These are phyloP conservation scores for Marasmius sp. DNA, from an alignment of 1,284 basidiomycete species.

Conservation along the genomic window DNA sequence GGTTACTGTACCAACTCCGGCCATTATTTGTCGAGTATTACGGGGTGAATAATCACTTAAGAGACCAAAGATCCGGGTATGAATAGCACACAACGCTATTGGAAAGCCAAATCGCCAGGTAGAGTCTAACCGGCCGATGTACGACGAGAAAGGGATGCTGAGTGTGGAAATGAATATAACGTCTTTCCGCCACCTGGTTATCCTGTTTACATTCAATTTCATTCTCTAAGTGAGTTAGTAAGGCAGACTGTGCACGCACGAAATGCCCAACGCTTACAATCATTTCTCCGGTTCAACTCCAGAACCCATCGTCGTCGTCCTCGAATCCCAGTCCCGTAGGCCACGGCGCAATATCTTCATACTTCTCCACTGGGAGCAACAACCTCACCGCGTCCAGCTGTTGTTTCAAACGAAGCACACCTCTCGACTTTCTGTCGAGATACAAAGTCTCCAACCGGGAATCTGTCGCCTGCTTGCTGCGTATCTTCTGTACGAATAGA, in stretches of 20 bases:
- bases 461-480: slow-evolving; percentile 20
- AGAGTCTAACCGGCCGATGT: no score
- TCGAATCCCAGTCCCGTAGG: slow-evolving; percentile 35
- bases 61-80: no score
- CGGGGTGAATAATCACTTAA: no score
- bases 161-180: no score
- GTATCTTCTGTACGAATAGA: slow-evolving; percentile 29
- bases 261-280: background rate
- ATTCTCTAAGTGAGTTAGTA: background rate
- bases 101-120: no score
- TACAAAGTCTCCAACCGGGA: slow-evolving; percentile 26
- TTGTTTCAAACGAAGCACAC: slow-evolving; percentile 29
- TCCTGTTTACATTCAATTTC: no score
- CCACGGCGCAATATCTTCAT: slow-evolving; percentile 33
- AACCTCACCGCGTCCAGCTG: slow-evolving; percentile 31
- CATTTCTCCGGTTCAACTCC: slow-evolving; percentile 1
- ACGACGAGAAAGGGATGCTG: no score
- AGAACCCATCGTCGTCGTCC: slow-evolving; percentile 34
- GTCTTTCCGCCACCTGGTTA: no score
- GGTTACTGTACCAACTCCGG: no score
- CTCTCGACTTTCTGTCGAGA: slow-evolving; percentile 35
- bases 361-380: slow-evolving; percentile 27
- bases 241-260: slow-evolving; percentile 2
- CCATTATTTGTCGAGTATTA: no score
- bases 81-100: no score